Percentiles rank a stretch among this genome's conserved stretches.
These are phyloP conservation scores for Canavalia ensiformis DNA, from an alignment of 306 rosid species.

Conservation along the genomic window DNA sequence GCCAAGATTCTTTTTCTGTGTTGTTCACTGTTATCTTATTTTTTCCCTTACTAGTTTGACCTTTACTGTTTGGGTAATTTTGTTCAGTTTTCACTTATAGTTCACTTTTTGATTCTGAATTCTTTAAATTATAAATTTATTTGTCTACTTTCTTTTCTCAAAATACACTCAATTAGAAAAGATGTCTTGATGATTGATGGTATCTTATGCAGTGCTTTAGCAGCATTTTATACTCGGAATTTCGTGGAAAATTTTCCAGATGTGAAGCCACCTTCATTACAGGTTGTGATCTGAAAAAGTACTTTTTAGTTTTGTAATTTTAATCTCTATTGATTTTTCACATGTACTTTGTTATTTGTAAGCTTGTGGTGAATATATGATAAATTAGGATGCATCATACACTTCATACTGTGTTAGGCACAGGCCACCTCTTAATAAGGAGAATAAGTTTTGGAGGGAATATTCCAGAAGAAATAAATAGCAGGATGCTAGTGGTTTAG, in stretches of 20 bases:
- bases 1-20: constrained; percentile 18
- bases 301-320: constrained; percentile 37
- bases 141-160: constrained; percentile 24
- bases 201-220: constrained; percentile 82
- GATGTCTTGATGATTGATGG: constrained; percentile 42
- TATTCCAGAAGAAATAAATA: not conserved
- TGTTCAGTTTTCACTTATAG: constrained; percentile 17
- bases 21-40: constrained; percentile 26
- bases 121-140: constrained; percentile 9
- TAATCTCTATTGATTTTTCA: constrained; percentile 30
- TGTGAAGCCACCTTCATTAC: constrained; percentile 86
- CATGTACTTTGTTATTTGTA: constrained; percentile 25
- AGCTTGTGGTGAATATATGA: constrained; percentile 23
- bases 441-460: constrained; percentile 17
- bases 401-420: constrained; percentile 6
- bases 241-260: constrained; percentile 83
- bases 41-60: constrained; percentile 24
- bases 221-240: constrained; percentile 95
- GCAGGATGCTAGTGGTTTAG: not conserved
- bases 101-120: constrained; percentile 29
- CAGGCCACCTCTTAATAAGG: not conserved
- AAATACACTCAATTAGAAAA: constrained; percentile 33
- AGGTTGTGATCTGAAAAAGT: constrained; percentile 67
- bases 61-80: not conserved
- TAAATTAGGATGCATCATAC: constrained; percentile 29